Base-by-base conservation (phyloP, 805 yeast genomes). In the Cyberlindnera bimundalis region DNA sequence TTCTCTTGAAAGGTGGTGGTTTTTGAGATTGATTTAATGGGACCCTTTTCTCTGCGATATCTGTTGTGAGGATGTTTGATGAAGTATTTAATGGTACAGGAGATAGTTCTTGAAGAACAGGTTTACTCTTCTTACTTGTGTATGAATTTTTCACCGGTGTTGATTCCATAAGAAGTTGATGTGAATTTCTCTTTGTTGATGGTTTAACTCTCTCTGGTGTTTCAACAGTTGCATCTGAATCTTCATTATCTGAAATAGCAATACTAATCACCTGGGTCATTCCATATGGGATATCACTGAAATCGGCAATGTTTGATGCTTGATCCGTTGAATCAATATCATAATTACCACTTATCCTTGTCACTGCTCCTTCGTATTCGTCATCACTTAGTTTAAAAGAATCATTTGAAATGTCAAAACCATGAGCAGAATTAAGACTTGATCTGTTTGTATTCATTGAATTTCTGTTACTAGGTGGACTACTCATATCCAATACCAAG, bases 221-320 rank as follows among this genome's bases (percentile, higher is more conserved):
- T 4, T 46, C 54, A 36, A 47, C 25, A 3, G 41, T 32, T 3
- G 39, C 38, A 24, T 45, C 53, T 29, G 45, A 46, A 21, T 53
- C 48, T 28, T 56, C 60, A 20, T 55, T 47, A 35, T 56, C 60
- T 10, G 57, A 50, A 5, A 56, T 47, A 3, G 57, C 52, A 29
- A 56, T 41, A 17, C 43, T 42, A n/a, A 56, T 42, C 8, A 55
- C 24, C 17, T 46, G 52, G 3, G 55, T 34, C 14, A 35, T 39
- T 2, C 52, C 43, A 36, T 50, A 55, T 3, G 55, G 54, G 11
- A 44, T 40, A 36, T 52, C 59, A 18, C 42, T 40, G 19, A 52
- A 17, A 19, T 45, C 54, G 12, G 45, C 51, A 14, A 45, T 29
- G 11, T 33, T 30, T 10, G 33, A 20, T 3, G 9, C 35, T 13